These are phyloP conservation scores for Herpetospermum pedunculosum DNA, from an alignment of 306 rosid species.

Conservation along the genomic window DNA sequence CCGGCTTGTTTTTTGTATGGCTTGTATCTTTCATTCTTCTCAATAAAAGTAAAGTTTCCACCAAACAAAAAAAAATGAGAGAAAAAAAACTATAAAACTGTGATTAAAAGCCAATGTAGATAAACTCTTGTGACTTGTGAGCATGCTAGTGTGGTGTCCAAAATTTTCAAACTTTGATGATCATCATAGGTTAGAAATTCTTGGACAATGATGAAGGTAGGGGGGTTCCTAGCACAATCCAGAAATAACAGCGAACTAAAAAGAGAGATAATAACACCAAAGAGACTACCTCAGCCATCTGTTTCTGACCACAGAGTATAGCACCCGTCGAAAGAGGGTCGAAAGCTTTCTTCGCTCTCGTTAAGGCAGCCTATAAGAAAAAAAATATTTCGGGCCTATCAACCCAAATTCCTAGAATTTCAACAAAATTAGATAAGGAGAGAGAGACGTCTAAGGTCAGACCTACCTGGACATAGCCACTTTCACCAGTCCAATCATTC, in stretches of 20 bases:
- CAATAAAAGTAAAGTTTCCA: too few species aligned
- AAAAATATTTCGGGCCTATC: neutral
- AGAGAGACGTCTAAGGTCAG: neutral
- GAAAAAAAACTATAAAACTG: too few species aligned
- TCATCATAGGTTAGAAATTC: neutral
- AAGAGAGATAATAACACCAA: neutral
- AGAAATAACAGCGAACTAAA: neutral
- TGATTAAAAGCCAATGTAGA: neutral
- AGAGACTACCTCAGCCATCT: slow-evolving; percentile 70
- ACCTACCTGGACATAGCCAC: slow-evolving; percentile 79
- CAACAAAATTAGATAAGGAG: neutral
- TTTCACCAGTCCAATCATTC: slow-evolving; percentile 66
- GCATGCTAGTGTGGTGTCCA: neutral
- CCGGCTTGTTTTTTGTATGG: too few species aligned
- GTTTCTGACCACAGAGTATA: slow-evolving; percentile 83
- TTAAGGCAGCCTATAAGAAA: slow-evolving; percentile 64
- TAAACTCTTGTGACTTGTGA: neutral
- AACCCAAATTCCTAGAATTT: neutral
- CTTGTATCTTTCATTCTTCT: too few species aligned
- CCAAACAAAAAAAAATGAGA: too few species aligned
- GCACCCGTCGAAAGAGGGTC: slow-evolving; percentile 59
- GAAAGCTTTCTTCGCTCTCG: slow-evolving; percentile 53
- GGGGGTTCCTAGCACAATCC: neutral
- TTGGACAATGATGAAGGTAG: neutral
- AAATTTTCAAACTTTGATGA: neutral